These are phyloP conservation scores for Parachaetomium inaequale DNA, from an alignment of 495 filamentous ascomycete genomes.

Conservation along the genomic window DNA sequence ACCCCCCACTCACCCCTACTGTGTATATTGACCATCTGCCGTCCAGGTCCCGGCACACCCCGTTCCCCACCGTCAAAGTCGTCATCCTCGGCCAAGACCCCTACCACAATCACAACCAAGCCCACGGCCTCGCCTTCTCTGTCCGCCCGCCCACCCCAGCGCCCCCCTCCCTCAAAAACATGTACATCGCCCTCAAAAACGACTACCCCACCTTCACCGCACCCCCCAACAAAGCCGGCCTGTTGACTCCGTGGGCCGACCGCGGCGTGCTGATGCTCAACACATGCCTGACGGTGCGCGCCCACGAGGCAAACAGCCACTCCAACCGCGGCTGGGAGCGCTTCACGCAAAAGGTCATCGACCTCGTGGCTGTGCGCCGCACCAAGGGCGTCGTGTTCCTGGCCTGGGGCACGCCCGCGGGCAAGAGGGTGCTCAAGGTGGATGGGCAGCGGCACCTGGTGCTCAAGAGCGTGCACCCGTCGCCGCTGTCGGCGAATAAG, in stretches of 20 bases:
- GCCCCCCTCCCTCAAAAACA: slow-evolving; percentile 84
- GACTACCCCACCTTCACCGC: slow-evolving; percentile 78
- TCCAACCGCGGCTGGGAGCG: slow-evolving; percentile 82
- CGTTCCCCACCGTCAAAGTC: slow-evolving; percentile 76
- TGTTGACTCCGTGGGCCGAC: slow-evolving; percentile 90
- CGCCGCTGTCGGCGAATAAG: slow-evolving; percentile 72
- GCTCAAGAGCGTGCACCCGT: slow-evolving; percentile 83
- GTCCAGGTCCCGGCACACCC: slow-evolving; percentile 81
- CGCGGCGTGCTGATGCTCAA: slow-evolving; percentile 89
- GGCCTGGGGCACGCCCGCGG: slow-evolving; percentile 84
- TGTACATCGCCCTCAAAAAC: slow-evolving; percentile 78
- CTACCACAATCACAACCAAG: slow-evolving; percentile 94
- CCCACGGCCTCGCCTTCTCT: slow-evolving; percentile 92
- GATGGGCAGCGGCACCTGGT: slow-evolving; percentile 70
- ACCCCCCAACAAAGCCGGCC: slow-evolving; percentile 71
- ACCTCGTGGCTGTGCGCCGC: slow-evolving; percentile 71
- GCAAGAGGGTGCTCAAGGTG: slow-evolving; percentile 65
- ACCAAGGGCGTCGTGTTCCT: slow-evolving; percentile 84
- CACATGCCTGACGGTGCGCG: slow-evolving; percentile 85
- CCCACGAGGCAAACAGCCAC: slow-evolving; percentile 81
- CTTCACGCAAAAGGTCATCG: slow-evolving; percentile 87
- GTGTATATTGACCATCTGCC: slow-evolving; percentile 14
- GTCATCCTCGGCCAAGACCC: slow-evolving; percentile 96
- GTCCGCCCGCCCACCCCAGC: slow-evolving; percentile 84
- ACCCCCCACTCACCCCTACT: neutral